Conservation (phyloP, 805 yeast genomes). For the Zygosaccharomyces rouxii region DNA sequence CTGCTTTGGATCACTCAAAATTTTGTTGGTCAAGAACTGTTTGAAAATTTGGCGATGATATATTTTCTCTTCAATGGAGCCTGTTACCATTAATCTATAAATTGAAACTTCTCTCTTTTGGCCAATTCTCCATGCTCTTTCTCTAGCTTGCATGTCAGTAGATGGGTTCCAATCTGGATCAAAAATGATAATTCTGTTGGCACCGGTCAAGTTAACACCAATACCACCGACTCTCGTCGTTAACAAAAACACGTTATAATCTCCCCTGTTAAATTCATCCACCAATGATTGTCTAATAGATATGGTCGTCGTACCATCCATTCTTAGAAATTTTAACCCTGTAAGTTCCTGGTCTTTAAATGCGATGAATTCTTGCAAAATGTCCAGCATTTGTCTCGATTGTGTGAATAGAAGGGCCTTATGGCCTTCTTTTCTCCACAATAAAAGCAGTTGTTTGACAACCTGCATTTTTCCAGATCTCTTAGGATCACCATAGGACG, state of each 20-base stretch:
- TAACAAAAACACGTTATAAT: conserved; percentile 62
- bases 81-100: conserved; percentile 87
- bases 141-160: conserved; percentile 94
- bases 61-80: conserved; percentile 93
- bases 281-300: conserved; percentile 71
- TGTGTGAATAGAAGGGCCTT: conserved; percentile 86
- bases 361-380: conserved; percentile 63
- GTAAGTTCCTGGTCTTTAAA: conserved; percentile 35
- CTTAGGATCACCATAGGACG: conserved; percentile 50
- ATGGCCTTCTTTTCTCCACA: conserved; percentile 76
- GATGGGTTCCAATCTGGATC: conserved; percentile 99
- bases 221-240: conserved; percentile 96
- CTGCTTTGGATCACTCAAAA: conserved; percentile 92
- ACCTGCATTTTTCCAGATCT: conserved; percentile 91
- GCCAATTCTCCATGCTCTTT: conserved; percentile 95
- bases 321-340: conserved; percentile 57
- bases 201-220: conserved; percentile 92
- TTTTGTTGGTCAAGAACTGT: conserved; percentile 88
- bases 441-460: conserved; percentile 60
- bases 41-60: conserved; percentile 96
- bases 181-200: conserved; percentile 86
- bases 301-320: conserved; percentile 94
- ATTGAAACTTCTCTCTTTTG: conserved; percentile 90
- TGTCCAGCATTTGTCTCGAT: conserved; percentile 89
- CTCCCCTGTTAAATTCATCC: conserved; percentile 68